Conservation (phyloP, 2,329 filamentous ascomycete genomes). For the Lomentospora prolificans region DNA sequence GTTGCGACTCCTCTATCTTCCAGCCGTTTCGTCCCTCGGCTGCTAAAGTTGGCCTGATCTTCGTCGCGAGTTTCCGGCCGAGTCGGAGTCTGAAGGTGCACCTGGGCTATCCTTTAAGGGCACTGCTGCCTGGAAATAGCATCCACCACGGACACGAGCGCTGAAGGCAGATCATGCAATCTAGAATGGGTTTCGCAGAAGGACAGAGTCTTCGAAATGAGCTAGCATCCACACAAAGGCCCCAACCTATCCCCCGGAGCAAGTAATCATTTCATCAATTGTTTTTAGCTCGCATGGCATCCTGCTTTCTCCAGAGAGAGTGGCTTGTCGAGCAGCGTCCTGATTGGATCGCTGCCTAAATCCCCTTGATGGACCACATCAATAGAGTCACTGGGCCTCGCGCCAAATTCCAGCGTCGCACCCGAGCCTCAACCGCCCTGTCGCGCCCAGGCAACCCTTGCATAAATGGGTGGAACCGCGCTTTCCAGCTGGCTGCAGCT, state of each 20-base stretch:
- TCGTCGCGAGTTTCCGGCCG: not conserved
- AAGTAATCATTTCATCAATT: not conserved
- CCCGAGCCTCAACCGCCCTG: not conserved
- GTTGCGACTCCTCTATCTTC: too few relatives aligned
- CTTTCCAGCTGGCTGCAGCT: not conserved
- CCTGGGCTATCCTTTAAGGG: too few relatives aligned
- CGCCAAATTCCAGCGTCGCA: not conserved
- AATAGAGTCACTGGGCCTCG: not conserved
- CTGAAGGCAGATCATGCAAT: not conserved
- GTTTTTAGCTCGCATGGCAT: not conserved
- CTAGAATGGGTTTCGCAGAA: too few relatives aligned
- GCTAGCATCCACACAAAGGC: not conserved
- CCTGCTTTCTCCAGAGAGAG: not conserved
- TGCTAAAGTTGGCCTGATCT: too few relatives aligned
- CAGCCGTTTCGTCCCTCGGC: too few relatives aligned
- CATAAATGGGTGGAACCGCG: not conserved
- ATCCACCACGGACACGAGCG: not conserved
- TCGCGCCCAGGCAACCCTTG: not conserved
- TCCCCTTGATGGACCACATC: not conserved
- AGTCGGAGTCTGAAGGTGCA: not conserved
- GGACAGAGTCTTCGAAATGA: not conserved
- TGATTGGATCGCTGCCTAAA: slow-evolving; percentile 1
- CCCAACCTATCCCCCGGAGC: too few relatives aligned
- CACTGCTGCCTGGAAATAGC: not conserved
- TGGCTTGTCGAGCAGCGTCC: not conserved